Evolutionary conservation across 768 basidiomycete genomes (phyloP).

Genomic region (Xanthoconium stramineum): DNA sequence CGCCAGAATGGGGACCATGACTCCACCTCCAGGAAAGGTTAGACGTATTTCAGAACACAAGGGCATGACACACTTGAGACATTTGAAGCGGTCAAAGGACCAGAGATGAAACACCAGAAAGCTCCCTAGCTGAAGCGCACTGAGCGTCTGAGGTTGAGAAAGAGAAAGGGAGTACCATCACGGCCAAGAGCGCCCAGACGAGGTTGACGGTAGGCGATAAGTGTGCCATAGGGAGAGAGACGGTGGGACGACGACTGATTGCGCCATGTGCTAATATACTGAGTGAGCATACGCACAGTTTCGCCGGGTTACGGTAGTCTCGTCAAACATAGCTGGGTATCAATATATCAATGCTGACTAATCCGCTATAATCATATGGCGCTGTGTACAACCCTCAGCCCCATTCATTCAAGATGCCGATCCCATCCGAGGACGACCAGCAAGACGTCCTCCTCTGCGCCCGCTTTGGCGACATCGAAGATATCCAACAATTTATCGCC

Average conservation of each 20-base stretch:
- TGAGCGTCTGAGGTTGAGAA: neutral
- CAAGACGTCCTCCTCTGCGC: slow-evolving; percentile 80
- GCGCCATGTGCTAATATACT: neutral
- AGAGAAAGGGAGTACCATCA: slow-evolving; percentile 37
- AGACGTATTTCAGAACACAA: neutral
- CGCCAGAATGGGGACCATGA: slow-evolving; percentile 60
- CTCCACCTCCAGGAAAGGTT: slow-evolving; percentile 52
- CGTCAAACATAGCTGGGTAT: too few species aligned
- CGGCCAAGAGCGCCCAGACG: slow-evolving; percentile 57
- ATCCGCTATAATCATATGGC: too few species aligned
- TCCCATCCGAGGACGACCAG: slow-evolving; percentile 46
- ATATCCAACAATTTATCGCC: slow-evolving; percentile 63
- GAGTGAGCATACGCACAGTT: too few species aligned
- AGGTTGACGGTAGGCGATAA: slow-evolving; percentile 57
- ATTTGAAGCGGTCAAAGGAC: slow-evolving; percentile 78
- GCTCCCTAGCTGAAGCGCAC: slow-evolving; percentile 33
- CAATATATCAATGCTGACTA: neutral
- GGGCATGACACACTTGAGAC: slow-evolving; percentile 48
- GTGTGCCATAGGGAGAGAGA: slow-evolving; percentile 32
- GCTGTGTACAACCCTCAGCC: too few species aligned
- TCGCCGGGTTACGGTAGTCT: too few species aligned
- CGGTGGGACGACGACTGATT: neutral
- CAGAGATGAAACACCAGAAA: slow-evolving; percentile 75
- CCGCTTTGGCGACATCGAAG: slow-evolving; percentile 85
- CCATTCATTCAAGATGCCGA: too few species aligned